Conservation (phyloP, 129 eudicot species). For the Saussurea involucrata region DNA sequence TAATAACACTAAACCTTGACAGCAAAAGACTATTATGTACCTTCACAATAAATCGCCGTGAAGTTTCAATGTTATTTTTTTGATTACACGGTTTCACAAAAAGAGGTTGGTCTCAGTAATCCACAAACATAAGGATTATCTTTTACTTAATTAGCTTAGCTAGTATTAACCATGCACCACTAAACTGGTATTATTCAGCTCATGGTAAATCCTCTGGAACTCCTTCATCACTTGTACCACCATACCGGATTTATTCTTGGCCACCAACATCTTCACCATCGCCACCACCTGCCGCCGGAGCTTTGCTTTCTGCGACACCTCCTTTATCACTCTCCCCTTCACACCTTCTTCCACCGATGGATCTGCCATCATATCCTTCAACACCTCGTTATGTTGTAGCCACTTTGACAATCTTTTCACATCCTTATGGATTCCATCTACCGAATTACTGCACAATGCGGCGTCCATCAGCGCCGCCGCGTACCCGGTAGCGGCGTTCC, state of each 20-base stretch:
- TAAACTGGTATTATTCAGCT: conserved; percentile 15
- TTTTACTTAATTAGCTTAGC: background rate
- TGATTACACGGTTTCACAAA: too few species aligned
- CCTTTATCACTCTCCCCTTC: conserved; percentile 48
- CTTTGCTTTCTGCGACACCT: conserved; percentile 41
- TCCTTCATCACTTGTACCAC: conserved; percentile 54
- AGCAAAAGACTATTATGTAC: too few species aligned
- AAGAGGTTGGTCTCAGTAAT: too few species aligned
- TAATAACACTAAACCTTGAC: too few species aligned
- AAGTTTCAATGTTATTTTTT: too few species aligned
- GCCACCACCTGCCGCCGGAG: conserved; percentile 50
- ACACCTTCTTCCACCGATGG: conserved; percentile 35
- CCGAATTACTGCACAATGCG: conserved; percentile 27
- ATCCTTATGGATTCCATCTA: conserved; percentile 37
- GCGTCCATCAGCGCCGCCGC: conserved; percentile 72
- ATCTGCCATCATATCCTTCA: conserved; percentile 34
- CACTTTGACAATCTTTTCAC: conserved; percentile 44
- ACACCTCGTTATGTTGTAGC: conserved; percentile 30
- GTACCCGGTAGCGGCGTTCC: conserved; percentile 60
- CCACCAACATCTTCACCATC: conserved; percentile 55
- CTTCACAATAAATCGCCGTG: too few species aligned
- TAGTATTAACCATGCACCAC: conserved; percentile 9
- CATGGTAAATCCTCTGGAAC: conserved; percentile 48
- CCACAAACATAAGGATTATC: background rate
- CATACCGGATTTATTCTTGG: conserved; percentile 45